These are phyloP conservation scores for Mycena albidolilacea DNA, from an alignment of 768 basidiomycete species.

Conservation along the genomic window DNA sequence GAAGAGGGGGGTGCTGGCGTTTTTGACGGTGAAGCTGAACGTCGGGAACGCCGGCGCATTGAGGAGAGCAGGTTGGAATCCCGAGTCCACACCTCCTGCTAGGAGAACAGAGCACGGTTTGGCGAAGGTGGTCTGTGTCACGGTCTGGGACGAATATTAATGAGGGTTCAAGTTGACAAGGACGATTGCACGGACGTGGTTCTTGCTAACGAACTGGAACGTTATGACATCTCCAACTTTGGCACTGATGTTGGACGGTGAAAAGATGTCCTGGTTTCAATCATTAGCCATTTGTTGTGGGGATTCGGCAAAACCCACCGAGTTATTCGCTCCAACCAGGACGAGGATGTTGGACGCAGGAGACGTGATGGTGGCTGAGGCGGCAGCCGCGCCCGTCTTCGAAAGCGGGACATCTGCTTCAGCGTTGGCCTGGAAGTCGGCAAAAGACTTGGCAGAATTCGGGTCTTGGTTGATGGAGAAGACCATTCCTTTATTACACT, in stretches of 20 bases:
- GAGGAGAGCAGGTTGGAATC: background rate
- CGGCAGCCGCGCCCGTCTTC: slow-evolving; percentile 33
- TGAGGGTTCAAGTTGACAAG: too few relatives aligned
- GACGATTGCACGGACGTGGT: too few relatives aligned
- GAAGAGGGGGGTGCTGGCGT: slow-evolving; percentile 1
- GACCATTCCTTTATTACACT: slow-evolving; percentile 67
- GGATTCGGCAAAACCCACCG: background rate
- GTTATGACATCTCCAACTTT: too few relatives aligned
- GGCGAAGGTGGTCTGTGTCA: too few relatives aligned
- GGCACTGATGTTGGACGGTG: too few relatives aligned
- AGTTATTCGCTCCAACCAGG: background rate
- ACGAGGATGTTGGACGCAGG: background rate
- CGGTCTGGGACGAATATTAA: too few relatives aligned
- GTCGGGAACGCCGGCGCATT: background rate
- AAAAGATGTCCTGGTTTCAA: too few relatives aligned
- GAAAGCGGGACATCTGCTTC: slow-evolving; percentile 35
- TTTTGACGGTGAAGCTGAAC: slow-evolving; percentile 10
- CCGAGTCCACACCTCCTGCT: slow-evolving; percentile 1
- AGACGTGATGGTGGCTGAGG: background rate
- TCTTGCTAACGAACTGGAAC: too few relatives aligned
- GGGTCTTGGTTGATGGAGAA: slow-evolving; percentile 64
- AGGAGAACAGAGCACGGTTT: too few relatives aligned
- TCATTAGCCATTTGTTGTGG: too few relatives aligned
- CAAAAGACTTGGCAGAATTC: slow-evolving; percentile 59
- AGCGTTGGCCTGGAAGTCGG: slow-evolving; percentile 53